phyloP scores from a whole-genome alignment of 106 monocot genomes.

The Allium cepa region DNA sequence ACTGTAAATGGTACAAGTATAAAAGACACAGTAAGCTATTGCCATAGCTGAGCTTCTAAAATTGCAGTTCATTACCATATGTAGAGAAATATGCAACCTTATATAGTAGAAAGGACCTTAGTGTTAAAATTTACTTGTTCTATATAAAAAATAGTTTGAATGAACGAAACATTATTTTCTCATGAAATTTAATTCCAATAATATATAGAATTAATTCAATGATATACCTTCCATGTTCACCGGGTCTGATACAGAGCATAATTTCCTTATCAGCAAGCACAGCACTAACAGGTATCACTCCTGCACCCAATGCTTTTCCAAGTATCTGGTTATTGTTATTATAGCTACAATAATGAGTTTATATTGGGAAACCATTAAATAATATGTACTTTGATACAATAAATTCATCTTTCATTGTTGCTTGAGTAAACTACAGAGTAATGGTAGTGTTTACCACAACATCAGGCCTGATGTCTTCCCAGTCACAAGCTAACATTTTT shows the following conservation, averaged over 20 bases:
- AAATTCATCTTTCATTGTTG: no score
- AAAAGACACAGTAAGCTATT: not conserved
- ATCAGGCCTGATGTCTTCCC: conserved; percentile 92
- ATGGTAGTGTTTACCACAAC: conserved; percentile 54
- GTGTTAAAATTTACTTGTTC: no score
- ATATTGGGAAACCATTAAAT: not conserved
- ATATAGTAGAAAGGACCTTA: no score
- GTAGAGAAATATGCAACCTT: no score
- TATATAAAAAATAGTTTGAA: no score
- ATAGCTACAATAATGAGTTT: not conserved
- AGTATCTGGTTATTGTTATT: conserved; percentile 39
- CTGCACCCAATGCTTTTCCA: conserved; percentile 97
- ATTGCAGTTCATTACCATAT: no score
- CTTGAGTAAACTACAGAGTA: not conserved
- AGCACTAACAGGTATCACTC: conserved; percentile 93
- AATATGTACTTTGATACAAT: not conserved
- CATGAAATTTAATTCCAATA: not conserved
- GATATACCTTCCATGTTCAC: conserved; percentile 94
- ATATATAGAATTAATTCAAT: not conserved
- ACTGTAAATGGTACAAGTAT: conserved; percentile 23
- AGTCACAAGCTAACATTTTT: conserved; percentile 79
- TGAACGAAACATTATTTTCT: no score
- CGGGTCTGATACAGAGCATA: conserved; percentile 93
- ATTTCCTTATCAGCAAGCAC: conserved; percentile 94
- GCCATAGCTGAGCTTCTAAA: not conserved